These are phyloP conservation scores for Kluyveromyces lactis DNA, from an alignment of 805 yeast species.

Conservation along the genomic window DNA sequence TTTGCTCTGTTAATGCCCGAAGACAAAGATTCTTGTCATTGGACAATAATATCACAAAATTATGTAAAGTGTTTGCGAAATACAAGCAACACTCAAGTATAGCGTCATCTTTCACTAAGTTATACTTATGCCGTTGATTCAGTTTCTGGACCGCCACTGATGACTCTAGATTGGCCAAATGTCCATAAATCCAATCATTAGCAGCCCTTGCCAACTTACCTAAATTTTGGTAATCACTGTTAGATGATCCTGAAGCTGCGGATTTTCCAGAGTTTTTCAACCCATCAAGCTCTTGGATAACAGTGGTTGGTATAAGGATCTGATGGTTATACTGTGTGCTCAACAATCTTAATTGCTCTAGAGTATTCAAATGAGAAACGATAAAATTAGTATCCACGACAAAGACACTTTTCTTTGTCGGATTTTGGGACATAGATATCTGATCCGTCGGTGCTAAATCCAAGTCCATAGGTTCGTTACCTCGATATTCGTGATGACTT, in stretches of 20 bases:
- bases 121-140: constrained; percentile 41
- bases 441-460: not conserved
- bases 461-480: not conserved
- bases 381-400: constrained; percentile 82
- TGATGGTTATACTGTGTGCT: constrained; percentile 35
- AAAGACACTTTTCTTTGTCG: constrained; percentile 30
- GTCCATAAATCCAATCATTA: constrained; percentile 64
- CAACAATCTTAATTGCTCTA: constrained; percentile 43
- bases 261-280: constrained; percentile 42
- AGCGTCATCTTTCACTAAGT: constrained; percentile 60
- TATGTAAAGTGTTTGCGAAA: constrained; percentile 35
- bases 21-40: constrained; percentile 79
- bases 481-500: constrained; percentile 2
- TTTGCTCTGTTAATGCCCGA: constrained; percentile 61
- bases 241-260: constrained; percentile 7
- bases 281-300: constrained; percentile 75
- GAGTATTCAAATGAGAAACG: constrained; percentile 52
- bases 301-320: constrained; percentile 63
- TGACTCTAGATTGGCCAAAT: constrained; percentile 43
- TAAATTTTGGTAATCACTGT: constrained; percentile 27
- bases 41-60: constrained; percentile 56
- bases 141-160: constrained; percentile 58
- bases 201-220: constrained; percentile 62
- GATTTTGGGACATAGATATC: not conserved
- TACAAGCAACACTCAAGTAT: constrained; percentile 79